Conservation (phyloP, 768 basidiomycete genomes). For the Mycena indigotica region DNA sequence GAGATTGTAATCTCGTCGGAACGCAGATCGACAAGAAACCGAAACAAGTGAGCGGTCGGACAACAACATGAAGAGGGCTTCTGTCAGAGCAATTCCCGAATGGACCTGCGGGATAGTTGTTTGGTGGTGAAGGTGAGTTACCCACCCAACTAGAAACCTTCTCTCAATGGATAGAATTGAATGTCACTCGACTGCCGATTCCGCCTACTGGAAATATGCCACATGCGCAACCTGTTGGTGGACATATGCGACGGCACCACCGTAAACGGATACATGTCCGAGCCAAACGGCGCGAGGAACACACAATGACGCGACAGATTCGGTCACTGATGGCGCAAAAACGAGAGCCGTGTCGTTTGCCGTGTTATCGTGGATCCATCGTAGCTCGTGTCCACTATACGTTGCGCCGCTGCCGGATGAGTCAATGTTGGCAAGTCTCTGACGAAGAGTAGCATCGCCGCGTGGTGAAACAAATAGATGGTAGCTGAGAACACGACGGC, state of each 20-base stretch:
- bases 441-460: background rate
- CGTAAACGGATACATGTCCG: conserved; percentile 4
- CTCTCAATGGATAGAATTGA: too few species aligned
- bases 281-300: background rate
- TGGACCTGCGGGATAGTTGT: too few species aligned
- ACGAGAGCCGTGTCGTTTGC: background rate
- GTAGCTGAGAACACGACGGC: background rate
- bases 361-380: background rate
- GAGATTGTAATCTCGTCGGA: too few species aligned
- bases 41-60: too few species aligned
- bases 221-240: background rate
- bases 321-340: background rate
- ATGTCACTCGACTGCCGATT: too few species aligned
- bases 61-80: too few species aligned
- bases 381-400: conserved; percentile 5
- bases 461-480: background rate
- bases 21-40: too few species aligned
- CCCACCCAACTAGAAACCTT: too few species aligned
- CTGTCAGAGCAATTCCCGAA: too few species aligned
- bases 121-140: too few species aligned
- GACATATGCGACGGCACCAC: conserved; percentile 8
- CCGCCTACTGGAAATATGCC: background rate
- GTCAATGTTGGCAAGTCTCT: background rate
- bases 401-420: background rate
- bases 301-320: background rate